Evolutionary conservation across 208 protist genomes (phyloP).

Genomic region (Entamoeba invadens): DNA sequence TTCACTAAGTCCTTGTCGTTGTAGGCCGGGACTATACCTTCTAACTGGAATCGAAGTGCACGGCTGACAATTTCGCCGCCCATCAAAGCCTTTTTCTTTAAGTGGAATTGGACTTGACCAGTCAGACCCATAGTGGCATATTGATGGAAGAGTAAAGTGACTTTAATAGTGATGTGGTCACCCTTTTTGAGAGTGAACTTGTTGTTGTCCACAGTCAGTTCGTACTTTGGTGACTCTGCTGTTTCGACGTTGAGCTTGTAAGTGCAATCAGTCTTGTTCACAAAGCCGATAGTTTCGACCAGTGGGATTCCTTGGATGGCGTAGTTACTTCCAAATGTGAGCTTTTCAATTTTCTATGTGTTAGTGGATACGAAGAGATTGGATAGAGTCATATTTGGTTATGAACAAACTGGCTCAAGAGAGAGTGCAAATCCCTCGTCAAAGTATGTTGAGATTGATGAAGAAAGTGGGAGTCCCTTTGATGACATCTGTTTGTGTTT

Average conservation of each 20-base stretch:
- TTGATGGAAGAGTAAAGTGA: not conserved
- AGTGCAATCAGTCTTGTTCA: not conserved
- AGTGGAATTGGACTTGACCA: not conserved
- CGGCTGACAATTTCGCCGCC: not conserved
- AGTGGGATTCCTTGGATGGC: not conserved
- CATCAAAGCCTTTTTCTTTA: not conserved
- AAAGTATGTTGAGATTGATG: not conserved
- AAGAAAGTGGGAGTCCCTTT: not conserved
- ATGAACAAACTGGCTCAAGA: not conserved
- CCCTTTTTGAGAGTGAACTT: not conserved
- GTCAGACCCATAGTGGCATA: not conserved
- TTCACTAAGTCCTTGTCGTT: not conserved
- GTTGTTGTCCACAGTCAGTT: not conserved
- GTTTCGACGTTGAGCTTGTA: not conserved
- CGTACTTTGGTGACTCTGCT: not conserved
- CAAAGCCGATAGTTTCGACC: not conserved
- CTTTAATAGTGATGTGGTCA: not conserved
- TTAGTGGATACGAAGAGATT: not conserved
- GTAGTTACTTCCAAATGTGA: not conserved
- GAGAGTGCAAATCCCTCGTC: not conserved
- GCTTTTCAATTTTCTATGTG: not conserved
- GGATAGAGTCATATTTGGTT: not conserved
- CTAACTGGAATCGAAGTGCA: not conserved
- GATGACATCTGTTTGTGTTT: too few relatives aligned
- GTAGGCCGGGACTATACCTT: not conserved